phyloP scores from a whole-genome alignment of 768 basidiomycete species.

The Mycena floridula region DNA sequence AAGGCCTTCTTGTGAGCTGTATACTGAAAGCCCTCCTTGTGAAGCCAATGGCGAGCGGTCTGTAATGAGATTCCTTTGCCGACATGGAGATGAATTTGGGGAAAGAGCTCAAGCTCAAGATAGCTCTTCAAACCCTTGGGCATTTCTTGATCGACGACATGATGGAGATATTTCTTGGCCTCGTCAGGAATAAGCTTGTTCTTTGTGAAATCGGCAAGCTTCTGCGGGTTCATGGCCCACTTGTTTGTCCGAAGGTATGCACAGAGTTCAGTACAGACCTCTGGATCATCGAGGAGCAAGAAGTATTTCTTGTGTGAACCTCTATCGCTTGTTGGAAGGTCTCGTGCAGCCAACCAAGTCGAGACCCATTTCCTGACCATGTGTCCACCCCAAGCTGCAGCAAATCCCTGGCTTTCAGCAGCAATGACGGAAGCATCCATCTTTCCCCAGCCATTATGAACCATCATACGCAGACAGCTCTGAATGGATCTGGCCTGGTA shows the following conservation, averaged over 20 bases:
- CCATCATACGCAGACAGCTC: constrained; percentile 13
- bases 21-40: no score
- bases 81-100: constrained; percentile 12
- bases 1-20: constrained; percentile 11
- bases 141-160: constrained; percentile 15
- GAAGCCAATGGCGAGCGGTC: constrained; percentile 19
- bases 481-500: constrained; percentile 15
- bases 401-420: constrained; percentile 17
- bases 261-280: constrained; percentile 7
- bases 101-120: constrained; percentile 16
- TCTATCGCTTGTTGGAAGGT: constrained; percentile 8
- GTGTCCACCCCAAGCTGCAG: constrained; percentile 9
- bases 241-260: constrained; percentile 16
- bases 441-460: constrained; percentile 8
- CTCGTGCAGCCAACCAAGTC: constrained; percentile 7
- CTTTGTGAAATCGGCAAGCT: constrained; percentile 13
- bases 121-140: constrained; percentile 18
- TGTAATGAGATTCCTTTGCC: constrained; percentile 16
- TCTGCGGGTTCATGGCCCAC: constrained; percentile 19
- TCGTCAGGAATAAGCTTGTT: constrained; percentile 10
- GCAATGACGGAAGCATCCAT: constrained; percentile 16
- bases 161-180: constrained; percentile 12
- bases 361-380: constrained; percentile 6
- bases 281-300: constrained; percentile 10
- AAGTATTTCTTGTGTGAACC: constrained; percentile 11